Evolutionary conservation across 148 eudicot genomes (phyloP).

Genomic region (Pharnaceum exiguum): DNA sequence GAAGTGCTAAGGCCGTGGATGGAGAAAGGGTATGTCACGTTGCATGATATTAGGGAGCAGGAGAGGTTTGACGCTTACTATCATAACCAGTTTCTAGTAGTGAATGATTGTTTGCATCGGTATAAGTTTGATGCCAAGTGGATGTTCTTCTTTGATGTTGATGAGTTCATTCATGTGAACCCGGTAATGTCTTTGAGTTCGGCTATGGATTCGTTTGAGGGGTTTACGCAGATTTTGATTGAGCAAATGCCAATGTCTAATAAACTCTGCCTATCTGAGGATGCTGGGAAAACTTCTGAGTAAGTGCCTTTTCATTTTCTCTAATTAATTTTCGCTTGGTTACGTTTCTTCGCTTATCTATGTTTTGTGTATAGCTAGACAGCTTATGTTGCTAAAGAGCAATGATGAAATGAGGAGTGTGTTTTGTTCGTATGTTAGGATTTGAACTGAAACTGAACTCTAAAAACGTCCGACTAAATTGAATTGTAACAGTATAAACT

Average conservation of each 20-base stretch:
- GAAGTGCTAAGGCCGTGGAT: conserved; percentile 65
- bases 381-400: too few species aligned
- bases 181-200: conserved; percentile 26
- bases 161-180: conserved; percentile 51
- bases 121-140: conserved; percentile 53
- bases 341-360: not conserved
- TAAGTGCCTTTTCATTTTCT: conserved; percentile 1
- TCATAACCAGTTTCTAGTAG: conserved; percentile 66
- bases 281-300: conserved; percentile 38
- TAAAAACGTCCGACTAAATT: too few species aligned
- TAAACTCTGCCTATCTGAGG: conserved; percentile 51
- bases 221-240: conserved; percentile 51
- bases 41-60: conserved; percentile 62
- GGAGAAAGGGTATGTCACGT: conserved; percentile 56
- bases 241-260: conserved; percentile 60
- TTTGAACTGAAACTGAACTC: too few species aligned
- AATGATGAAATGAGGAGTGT: too few species aligned
- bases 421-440: too few species aligned
- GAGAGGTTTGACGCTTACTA: conserved; percentile 79
- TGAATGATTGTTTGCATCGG: conserved; percentile 73
- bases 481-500: too few species aligned
- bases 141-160: conserved; percentile 78
- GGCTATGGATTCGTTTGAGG: conserved; percentile 38
- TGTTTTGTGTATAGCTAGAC: not conserved
- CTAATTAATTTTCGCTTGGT: not conserved